Evolutionary conservation across 2,329 filamentous ascomycete genomes (phyloP), one percentile per base, ranked within the genome.

Genomic region (Ceratocystis variospora): DNA sequence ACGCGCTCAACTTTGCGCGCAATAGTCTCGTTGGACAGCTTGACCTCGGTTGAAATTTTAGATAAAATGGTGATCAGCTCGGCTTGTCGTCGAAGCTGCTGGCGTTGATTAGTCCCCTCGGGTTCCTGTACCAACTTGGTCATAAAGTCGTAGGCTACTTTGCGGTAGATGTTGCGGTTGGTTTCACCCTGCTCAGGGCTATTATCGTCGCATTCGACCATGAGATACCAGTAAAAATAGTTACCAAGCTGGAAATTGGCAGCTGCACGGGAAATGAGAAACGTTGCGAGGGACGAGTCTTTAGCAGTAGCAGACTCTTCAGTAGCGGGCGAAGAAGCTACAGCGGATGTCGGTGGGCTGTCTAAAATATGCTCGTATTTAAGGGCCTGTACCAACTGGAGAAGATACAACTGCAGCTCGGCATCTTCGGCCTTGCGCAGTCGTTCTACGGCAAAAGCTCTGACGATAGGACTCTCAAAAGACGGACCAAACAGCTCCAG

Each of bases 101-200:
- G 90, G 46, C 94, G 83, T 61, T 86, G 85, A 63, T 89, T 88
- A 7, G 82, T 77, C 0, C 94, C 90, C 62, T 85, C 83, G 0
- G 86, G 80, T 1, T 80, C 82, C 71, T 86, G 85, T 69, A 90
- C 87, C 2, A 97, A 79, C 74, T 94, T 89, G 5, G 84, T 80
- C 91, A 97, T 96, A 75, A 97, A 99, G 72, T 97, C 90, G 72
- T 91, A 99, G 68, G 94, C 92, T 7, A 99, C 89, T 71, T 93
- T 91, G 33, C 89, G 87, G 75, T 96, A 99, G 19, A 97, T 85
- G 69, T 89, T 89, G 59, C 89, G 87, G 72, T 93, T 88, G 66
- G 87, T 85, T 3, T 84, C 80, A 25, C 85, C 82, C 71, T 92
- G 89, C 55, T 90, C 87, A 2, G 85, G 84, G 70, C 88, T 91